Evolutionary conservation across 768 basidiomycete genomes (phyloP), one percentile per base, ranked within the genome.

Genomic region (Amanita jacksonii): DNA sequence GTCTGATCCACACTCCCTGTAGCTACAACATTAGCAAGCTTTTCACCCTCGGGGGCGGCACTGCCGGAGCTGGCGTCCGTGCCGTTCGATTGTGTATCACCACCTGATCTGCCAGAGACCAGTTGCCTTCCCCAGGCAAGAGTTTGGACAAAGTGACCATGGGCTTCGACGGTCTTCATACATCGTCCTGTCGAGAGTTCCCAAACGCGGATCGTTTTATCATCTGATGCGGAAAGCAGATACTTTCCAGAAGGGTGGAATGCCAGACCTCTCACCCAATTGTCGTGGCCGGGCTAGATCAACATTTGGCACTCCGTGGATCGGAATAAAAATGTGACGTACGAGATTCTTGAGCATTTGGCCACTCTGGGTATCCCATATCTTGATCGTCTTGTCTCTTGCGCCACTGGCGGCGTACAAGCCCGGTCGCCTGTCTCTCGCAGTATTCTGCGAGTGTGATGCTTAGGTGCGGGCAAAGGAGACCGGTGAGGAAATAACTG

Each of bases 181-280:
- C 89, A 91, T 49, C 89, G 73, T 0, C 90, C 91, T 2, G 84
- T 85, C 33, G 75, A 71, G 27, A 94, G 67, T 54, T 93, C 91
- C 91, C 91, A 94, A 7, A 93, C 74, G 7, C 87, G 79, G 52
- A 93, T 77, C 8, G 87, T 87, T 63, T 91, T 87, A 69, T 94
- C 91, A 59, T 94, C 91, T 9, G 87, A 85, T 3, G 85, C 87
- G 7, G 89, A 91, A n/a, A 94, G 70, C 9, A 94, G 75, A 59
- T 79, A 84, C 60, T 92, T 92, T 12, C 91, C 91, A 8, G 77
- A 77, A 0, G 91, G 91, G 62, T 93, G 91, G 67, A 93, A 93
- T 13, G 85, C 78, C 34, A 94, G 69, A 1, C 81, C 85, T 45
- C 88, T 79, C 40, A 94, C 72, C 91, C 91, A 94, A 53, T 90